Evolutionary conservation across 768 basidiomycete genomes (phyloP), one percentile per base, ranked within the genome.

Genomic region (Piloderma croceum): DNA sequence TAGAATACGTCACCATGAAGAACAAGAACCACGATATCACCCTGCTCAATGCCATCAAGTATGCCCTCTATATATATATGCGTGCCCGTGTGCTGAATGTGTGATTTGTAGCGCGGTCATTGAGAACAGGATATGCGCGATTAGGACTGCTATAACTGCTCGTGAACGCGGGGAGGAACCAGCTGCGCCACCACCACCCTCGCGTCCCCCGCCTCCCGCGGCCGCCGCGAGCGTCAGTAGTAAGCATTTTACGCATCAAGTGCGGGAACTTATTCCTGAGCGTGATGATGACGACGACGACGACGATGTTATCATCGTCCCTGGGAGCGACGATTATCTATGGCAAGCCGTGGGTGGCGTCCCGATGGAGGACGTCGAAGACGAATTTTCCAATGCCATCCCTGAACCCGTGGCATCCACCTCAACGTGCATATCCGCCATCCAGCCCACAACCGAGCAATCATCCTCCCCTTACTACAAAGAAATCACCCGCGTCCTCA

Each of bases 401-500:
- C 24, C 40, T 17, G 43, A 54, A 12, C 44, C 54, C 20, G 41
- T 49, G 27, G 6, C 43, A 6, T 34, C 50, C 18, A 43, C 36
- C 45, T 18, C 31, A 41, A 6, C 21, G 45, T n/a, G n/a, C n/a
- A n/a, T n/a, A n/a, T n/a, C n/a, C n/a, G n/a, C n/a, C n/a, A n/a
- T n/a, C n/a, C n/a, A n/a, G n/a, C n/a, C n/a, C n/a, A n/a, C n/a
- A n/a, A 20, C 34, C 48, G 15, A 18, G 42, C 3, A 31, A 48
- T 10, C 39, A 51, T 9, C 34, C 9, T 48, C 52, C 18, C 49
- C 51, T 6, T 67, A 68, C 47, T 71, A 71, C 43, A 33, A 40
- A 7, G 85, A 89, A 54, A 66, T 86, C 36, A 61, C 64, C 45
- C 60, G 60, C 18, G 72, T 74, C 10, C 68, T 92, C 7, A 69